Evolutionary conservation across 352 stramenopile species (phyloP).

Genomic region (Pythium vanterpoolii): DNA sequence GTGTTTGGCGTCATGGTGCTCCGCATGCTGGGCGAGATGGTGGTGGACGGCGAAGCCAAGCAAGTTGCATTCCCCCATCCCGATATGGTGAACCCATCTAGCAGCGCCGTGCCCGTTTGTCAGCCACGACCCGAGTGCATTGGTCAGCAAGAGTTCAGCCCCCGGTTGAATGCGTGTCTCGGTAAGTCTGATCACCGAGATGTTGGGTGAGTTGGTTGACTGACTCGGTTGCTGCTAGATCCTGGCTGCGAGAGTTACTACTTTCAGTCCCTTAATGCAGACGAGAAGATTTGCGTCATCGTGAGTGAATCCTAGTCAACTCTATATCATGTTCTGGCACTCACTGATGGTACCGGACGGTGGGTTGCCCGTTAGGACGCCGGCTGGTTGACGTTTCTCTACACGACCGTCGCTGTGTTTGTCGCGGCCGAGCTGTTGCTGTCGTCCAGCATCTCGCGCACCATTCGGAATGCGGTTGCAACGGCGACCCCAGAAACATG

Average conservation of each 20-base stretch:
- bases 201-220: neutral
- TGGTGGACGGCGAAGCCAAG: constrained; percentile 44
- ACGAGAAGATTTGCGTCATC: constrained; percentile 46
- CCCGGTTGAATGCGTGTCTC: constrained; percentile 45
- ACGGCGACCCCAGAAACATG: neutral
- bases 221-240: too few relatives aligned
- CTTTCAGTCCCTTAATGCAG: constrained; percentile 49
- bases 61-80: constrained; percentile 23
- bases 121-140: constrained; percentile 23
- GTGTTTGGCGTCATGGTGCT: constrained; percentile 61
- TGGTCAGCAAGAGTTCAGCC: constrained; percentile 39
- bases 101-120: constrained; percentile 17
- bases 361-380: constrained; percentile 27
- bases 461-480: neutral
- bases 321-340: neutral
- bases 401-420: constrained; percentile 33
- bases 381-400: constrained; percentile 35
- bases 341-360: neutral
- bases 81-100: neutral
- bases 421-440: constrained; percentile 39
- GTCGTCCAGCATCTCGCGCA: constrained; percentile 27
- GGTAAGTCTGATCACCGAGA: constrained; percentile 21
- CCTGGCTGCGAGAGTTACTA: constrained; percentile 61
- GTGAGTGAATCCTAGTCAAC: constrained; percentile 29
- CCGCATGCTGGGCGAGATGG: constrained; percentile 34